Conservation (phyloP, 2,329 filamentous ascomycete genomes). For the Ophiostoma himal-ulmi region DNA sequence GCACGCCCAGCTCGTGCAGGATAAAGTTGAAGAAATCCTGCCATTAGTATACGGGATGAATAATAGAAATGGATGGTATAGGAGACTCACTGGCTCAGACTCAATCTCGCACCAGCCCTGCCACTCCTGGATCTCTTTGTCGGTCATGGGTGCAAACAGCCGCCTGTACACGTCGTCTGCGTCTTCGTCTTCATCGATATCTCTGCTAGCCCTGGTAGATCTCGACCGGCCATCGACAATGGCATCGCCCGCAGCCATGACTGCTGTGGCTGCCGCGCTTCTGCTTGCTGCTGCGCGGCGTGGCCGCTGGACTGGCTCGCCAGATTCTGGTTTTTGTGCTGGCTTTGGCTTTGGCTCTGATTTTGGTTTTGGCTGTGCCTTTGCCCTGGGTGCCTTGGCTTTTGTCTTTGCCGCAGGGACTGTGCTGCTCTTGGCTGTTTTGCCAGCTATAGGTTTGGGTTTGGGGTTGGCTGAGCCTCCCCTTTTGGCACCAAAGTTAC, state of each 20-base stretch:
- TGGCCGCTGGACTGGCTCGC: neutral
- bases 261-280: slow-evolving; percentile 17
- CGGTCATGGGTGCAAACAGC: slow-evolving; percentile 43
- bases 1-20: slow-evolving; percentile 69
- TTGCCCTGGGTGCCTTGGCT: neutral
- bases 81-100: slow-evolving; percentile 65
- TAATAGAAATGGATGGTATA: neutral
- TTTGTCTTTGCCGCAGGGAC: neutral
- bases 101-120: slow-evolving; percentile 78
- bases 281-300: slow-evolving; percentile 16
- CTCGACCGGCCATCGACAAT: slow-evolving; percentile 15
- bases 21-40: slow-evolving; percentile 79
- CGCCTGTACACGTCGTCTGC: slow-evolving; percentile 27
- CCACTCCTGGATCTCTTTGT: slow-evolving; percentile 55
- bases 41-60: neutral
- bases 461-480: neutral
- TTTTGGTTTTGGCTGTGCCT: neutral
- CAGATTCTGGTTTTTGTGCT: neutral
- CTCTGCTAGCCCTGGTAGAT: neutral
- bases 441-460: neutral
- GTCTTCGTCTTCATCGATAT: neutral
- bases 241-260: slow-evolving; percentile 15
- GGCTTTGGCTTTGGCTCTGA: neutral
- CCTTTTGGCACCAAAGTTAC: neutral
- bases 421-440: neutral